phyloP scores from a whole-genome alignment of 2,329 filamentous ascomycete genomes.

The Sporothrix brunneoviolacea region DNA sequence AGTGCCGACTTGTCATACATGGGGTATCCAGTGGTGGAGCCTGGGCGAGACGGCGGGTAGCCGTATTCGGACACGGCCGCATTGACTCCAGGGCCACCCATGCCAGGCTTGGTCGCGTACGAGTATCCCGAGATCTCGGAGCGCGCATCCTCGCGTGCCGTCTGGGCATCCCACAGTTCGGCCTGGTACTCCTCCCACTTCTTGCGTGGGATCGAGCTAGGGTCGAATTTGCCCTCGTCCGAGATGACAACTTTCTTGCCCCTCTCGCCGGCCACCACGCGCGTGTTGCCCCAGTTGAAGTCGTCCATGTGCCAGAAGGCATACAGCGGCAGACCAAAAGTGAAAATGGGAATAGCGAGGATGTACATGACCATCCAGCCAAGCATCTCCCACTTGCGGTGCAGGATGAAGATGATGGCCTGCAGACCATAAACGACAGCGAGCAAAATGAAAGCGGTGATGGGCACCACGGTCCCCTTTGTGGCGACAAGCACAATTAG shows the following conservation, averaged over 20 bases:
- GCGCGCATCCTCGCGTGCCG: conserved; percentile 68
- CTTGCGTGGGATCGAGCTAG: conserved; percentile 86
- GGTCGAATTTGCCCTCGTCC: conserved; percentile 97
- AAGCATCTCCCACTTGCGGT: conserved; percentile 98
- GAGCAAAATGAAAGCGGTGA: conserved; percentile 83
- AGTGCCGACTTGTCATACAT: conserved; percentile 44
- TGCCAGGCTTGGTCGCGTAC: conserved; percentile 77
- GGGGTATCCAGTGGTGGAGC: conserved; percentile 44
- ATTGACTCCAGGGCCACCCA: conserved; percentile 35
- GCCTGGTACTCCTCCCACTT: conserved; percentile 99
- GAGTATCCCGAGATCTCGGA: conserved; percentile 91
- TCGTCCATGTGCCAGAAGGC: conserved; percentile 99
- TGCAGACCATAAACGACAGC: conserved; percentile 97
- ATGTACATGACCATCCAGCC: conserved; percentile 99
- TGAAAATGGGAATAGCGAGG: conserved; percentile 83
- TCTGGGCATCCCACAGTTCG: conserved; percentile 94
- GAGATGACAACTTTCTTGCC: conserved; percentile 89
- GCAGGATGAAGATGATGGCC: conserved; percentile 91
- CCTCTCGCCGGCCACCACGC: conserved; percentile 89
- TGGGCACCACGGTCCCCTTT: conserved; percentile 60
- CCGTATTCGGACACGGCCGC: conserved; percentile 61
- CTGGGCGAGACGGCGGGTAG: conserved; percentile 48
- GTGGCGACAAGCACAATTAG: conserved; percentile 67
- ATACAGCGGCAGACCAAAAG: conserved; percentile 83
- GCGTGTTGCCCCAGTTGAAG: conserved; percentile 98